Evolutionary conservation across 257 asterid species (phyloP), one percentile per base, ranked within the genome.

Genomic region (Ophiorrhiza pumila): DNA sequence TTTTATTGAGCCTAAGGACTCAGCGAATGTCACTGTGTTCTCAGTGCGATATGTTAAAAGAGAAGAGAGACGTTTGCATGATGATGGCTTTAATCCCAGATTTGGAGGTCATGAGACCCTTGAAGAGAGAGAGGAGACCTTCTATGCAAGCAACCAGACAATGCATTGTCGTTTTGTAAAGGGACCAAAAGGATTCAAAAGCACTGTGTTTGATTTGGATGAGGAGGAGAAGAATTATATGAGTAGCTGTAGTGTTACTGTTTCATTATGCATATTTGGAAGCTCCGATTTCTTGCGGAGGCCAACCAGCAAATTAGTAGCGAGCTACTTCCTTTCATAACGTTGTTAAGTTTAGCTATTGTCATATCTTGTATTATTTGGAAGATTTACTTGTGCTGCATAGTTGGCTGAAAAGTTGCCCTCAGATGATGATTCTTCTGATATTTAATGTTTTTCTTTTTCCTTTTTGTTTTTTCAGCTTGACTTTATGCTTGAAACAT

Each of bases 181-280:
- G 29, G 89, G 86, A 52, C 80, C 84, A 49, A 82, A 80, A 58
- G 90, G 86, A 74, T 77, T 74, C 69, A 84, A 85, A 42, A 79
- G 88, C 86, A 83, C 89, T 77, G 98, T 97, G 68, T 93, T 88
- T 85, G 96, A 91, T 83, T 80, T 93, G 83, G 83, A 78, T 25
- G 92, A 87, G 81, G 79, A 81, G 76, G 97, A 91, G 78, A 87
- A 79, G 62, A 78, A 64, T 76, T 88, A 80, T 74, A 87, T 80
- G 97, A 84, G 65, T 71, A 80, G 74, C 41, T 91, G 97, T 77
- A 80, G 65, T 71, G 82, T 91, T 77, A 91, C 74, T 45, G 96
- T 93, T 56, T 87, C 98, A 43, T 91, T 97, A 3, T 91, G 98
- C 87, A 91, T 89, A 74, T 93, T 93, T 81, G 98, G 98, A 64